Evolutionary conservation across 257 asterid species (phyloP).

Genomic region (Salvia hispanica): DNA sequence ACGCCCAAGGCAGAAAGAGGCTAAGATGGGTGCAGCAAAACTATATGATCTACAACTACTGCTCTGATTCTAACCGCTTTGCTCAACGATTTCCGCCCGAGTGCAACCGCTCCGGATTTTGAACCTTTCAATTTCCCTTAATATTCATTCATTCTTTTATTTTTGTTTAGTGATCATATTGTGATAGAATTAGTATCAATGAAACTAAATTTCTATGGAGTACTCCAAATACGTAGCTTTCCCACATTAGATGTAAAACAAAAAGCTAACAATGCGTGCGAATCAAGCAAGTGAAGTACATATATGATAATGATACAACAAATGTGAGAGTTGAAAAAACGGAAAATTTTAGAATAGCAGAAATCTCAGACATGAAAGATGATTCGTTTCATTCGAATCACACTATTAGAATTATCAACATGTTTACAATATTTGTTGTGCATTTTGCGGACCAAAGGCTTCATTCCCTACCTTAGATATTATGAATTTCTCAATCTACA

Average conservation of each 20-base stretch:
- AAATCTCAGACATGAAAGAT: conserved; percentile 19
- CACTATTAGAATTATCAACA: conserved; percentile 38
- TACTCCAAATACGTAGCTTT: no score
- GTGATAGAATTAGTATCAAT: no score
- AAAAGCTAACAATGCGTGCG: no score
- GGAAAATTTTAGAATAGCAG: conserved; percentile 16
- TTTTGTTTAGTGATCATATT: no score
- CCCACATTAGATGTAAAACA: no score
- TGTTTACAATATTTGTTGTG: conserved; percentile 44
- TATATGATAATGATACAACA: background rate
- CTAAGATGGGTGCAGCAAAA: conserved; percentile 27
- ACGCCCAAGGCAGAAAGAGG: conserved; percentile 19
- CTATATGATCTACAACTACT: conserved; percentile 27
- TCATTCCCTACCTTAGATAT: conserved; percentile 55
- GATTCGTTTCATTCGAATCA: conserved; percentile 29
- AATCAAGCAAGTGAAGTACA: background rate
- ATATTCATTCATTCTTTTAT: background rate
- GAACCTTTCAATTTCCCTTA: background rate
- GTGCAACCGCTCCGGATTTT: conserved; percentile 27
- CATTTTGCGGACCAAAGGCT: conserved; percentile 71
- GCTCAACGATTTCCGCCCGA: conserved; percentile 13
- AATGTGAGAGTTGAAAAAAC: conserved; percentile 17
- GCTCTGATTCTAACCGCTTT: conserved; percentile 13
- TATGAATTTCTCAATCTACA: conserved; percentile 42
- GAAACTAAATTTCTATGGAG: no score